Percentiles rank a stretch among this genome's conserved stretches.
Conservation (phyloP, 805 yeast species). For the Nakazawaea ishiwadae region DNA sequence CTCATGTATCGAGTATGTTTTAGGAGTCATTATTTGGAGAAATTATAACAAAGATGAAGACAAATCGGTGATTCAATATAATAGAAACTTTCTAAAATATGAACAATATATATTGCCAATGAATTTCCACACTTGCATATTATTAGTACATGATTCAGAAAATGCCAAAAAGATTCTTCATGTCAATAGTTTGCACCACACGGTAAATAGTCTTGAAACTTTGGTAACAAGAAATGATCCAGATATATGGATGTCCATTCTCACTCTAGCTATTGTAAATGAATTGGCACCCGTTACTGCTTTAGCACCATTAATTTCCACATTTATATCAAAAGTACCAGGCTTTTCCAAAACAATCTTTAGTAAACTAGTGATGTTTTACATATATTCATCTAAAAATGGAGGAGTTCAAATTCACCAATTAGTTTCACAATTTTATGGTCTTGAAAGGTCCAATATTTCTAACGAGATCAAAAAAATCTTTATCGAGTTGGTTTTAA, state of each 20-base stretch:
- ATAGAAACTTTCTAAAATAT: not conserved
- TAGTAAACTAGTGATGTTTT: conserved; percentile 24
- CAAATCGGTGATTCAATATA: not conserved
- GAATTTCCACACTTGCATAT: conserved; percentile 5
- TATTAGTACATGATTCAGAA: conserved; percentile 1
- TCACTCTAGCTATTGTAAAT: conserved; percentile 3
- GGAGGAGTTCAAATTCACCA: conserved; percentile 16
- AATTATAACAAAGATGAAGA: conserved; percentile 1
- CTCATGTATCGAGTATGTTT: conserved; percentile 4
- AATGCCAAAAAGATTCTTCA: conserved; percentile 1
- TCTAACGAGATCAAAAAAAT: conserved; percentile 16
- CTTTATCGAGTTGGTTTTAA: conserved; percentile 27
- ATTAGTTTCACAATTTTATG: conserved; percentile 21
- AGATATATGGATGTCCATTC: conserved; percentile 4
- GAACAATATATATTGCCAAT: not conserved
- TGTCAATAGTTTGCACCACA: not conserved
- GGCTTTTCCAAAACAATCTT: conserved; percentile 23
- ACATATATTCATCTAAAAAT: conserved; percentile 15
- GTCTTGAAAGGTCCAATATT: conserved; percentile 10
- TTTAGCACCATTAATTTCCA: conserved; percentile 8
- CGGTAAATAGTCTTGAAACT: not conserved
- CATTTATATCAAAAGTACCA: conserved; percentile 18
- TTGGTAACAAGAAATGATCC: not conserved
- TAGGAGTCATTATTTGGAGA: conserved; percentile 11
- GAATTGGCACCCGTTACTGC: conserved; percentile 7